Evolutionary conservation across 2,329 filamentous ascomycete genomes (phyloP).

Genomic region (Dryadomyces quercivorus): DNA sequence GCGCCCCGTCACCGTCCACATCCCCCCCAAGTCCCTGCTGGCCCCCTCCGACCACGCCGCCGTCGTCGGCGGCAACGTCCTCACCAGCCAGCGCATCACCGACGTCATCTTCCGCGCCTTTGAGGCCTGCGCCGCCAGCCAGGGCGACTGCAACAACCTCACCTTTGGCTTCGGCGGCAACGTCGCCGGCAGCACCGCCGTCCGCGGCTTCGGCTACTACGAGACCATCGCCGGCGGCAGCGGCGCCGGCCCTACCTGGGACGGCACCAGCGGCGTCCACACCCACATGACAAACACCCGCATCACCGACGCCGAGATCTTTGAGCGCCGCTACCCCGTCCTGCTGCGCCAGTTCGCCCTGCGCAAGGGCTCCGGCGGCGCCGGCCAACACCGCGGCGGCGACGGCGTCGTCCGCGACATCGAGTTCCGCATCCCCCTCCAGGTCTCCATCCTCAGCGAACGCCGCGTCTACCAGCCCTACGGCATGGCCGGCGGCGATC

Average conservation of each 20-base stretch:
- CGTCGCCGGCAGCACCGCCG: slow-evolving; percentile 39
- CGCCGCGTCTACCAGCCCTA: slow-evolving; percentile 67
- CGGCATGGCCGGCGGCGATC: slow-evolving; percentile 70
- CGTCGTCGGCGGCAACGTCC: slow-evolving; percentile 72
- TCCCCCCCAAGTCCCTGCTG: slow-evolving; percentile 61
- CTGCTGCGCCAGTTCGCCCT: slow-evolving; percentile 59
- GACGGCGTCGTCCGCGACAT: slow-evolving; percentile 70
- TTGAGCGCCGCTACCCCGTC: slow-evolving; percentile 66
- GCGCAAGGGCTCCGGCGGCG: slow-evolving; percentile 48
- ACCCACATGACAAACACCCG: slow-evolving; percentile 80
- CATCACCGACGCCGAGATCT: slow-evolving; percentile 70
- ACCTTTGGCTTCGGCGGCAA: slow-evolving; percentile 74
- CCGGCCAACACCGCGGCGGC: slow-evolving; percentile 56
- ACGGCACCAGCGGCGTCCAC: slow-evolving; percentile 65
- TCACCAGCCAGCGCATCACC: slow-evolving; percentile 69
- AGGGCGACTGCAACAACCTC: slow-evolving; percentile 75
- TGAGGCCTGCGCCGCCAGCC: slow-evolving; percentile 63
- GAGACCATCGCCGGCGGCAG: slow-evolving; percentile 73
- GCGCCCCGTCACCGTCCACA: slow-evolving; percentile 60
- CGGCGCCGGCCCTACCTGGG: slow-evolving; percentile 61
- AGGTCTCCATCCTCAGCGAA: slow-evolving; percentile 55
- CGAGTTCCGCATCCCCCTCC: slow-evolving; percentile 66
- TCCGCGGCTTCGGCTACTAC: slow-evolving; percentile 74
- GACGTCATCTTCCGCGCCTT: slow-evolving; percentile 77
- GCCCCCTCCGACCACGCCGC: slow-evolving; percentile 65